Evolutionary conservation across 306 rosid genomes (phyloP), one percentile per base, ranked within the genome.

Genomic region (Dalbergia cochinchinensis): DNA sequence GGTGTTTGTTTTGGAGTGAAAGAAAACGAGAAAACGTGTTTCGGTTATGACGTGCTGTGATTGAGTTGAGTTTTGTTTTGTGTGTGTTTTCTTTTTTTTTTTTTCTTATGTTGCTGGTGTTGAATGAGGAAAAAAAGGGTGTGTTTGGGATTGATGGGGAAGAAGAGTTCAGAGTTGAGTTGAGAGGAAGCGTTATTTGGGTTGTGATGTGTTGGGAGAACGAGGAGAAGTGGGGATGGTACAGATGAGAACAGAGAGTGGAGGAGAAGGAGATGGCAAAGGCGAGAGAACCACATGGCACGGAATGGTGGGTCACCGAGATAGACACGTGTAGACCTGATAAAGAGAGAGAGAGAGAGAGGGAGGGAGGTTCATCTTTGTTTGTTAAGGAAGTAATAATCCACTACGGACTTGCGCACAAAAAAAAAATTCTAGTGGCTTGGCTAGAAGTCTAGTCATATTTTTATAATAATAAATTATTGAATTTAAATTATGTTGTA

Each of bases 291-390:
- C 14, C 88, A 84, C 84, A 45, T 88, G 90, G 90, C 84, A 47
- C 26, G 65, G 60, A 64, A 50, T 44, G 63, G 79, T 77, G 78
- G 85, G 85, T 5, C 78, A 82, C 1, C 14, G 22, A 69, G 57
- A 9, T n/a, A 8, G 58, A 85, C 92, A 86, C 88, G 96, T 89
- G 94, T 81, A 74, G 3, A 64, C 48, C 18, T 3, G 22, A 20
- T 0, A 47, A 4, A 81, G 45, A 54, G 22, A 67, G 7, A 35
- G 42, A 78, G 55, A 78, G 63, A 22, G 26, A 22, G 26, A 22
- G 26, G 1, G 26, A 22, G n/a, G n/a, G n/a, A n/a, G 31, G 75
- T 50, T 80, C 42, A 26, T 47, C 10, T 61, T 15, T 31, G 11
- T 16, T 74, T 31, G 47, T 60, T 42, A 13, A 0, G 50, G 37